Base-by-base conservation (phyloP, 1,284 basidiomycete species). In the Ceratobasidium sp. region DNA sequence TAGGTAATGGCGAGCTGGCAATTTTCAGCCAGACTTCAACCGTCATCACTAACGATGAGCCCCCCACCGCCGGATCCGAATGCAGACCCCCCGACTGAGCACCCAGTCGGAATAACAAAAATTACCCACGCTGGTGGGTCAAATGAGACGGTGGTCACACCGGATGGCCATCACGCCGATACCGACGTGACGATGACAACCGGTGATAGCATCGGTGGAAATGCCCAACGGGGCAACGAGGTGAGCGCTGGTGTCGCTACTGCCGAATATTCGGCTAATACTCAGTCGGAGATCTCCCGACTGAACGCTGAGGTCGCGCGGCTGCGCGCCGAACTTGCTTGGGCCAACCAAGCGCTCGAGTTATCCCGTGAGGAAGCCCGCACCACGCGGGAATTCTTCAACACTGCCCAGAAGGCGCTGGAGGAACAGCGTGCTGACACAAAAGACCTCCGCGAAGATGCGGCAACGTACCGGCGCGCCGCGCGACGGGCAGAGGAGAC, bases 11-110 rank as follows among this genome's bases (percentile, higher is more conserved):
- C 4, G 3, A 10, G 28, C 53, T 57, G 53, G 53, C 53, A 57
- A 57, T 34, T 57, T 57, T 57, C 30, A 57, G 53, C 53, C 34
- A 32, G 53, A 32, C 28, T 57, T 34, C 53, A 32, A 57, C 32
- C 18, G 34, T 57, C 53, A 57, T 57, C 53, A 57, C 9, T 21
- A 32, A 18, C 28, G 32, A 57, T 57, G 53, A 57, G 12, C 28
- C 30, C 30, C 12, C 53, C 53, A 34, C 4, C 30, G n/a, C 18
- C 28, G 18, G 36, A 57, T 8, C 5, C 10, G 5, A 32, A 57
- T 23, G 30, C 32, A 2, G 18, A 32, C 10, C 53, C 53, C 53
- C 14, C 23, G 53, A n/a, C 12, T 32, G 53, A 30, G 53, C 3
- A 32, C 30, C 30, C 53, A 34, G 34, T 21, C 30, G n/a, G 14